Conservation (phyloP, 345 rosid species). For the Linum trigynum region DNA sequence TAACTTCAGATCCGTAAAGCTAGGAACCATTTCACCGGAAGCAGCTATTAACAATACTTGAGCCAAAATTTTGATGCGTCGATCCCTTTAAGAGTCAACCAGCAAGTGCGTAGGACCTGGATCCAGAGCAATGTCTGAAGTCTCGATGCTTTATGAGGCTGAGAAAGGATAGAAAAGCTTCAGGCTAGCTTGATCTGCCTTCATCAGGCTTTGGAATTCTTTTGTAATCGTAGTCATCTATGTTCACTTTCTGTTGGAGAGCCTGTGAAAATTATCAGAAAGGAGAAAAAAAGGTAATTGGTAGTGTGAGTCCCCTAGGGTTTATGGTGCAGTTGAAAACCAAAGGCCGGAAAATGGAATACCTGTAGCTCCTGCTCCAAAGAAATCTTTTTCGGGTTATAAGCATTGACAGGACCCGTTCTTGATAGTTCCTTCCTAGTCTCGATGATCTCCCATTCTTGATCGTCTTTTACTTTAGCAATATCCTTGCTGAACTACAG, state of each 20-base stretch:
- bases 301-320: not conserved
- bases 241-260: conserved; percentile 69
- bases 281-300: conserved; percentile 1
- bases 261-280: conserved; percentile 31
- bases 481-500: conserved; percentile 74
- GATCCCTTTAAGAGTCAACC: not conserved
- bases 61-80: not conserved
- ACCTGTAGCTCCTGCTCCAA: conserved; percentile 86
- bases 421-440: conserved; percentile 66
- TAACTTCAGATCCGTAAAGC: no score
- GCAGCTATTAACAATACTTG: not conserved
- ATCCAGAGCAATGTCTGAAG: not conserved
- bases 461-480: conserved; percentile 73
- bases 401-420: conserved; percentile 65
- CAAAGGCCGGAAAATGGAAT: not conserved
- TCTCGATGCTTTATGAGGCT: not conserved
- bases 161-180: not conserved
- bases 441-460: conserved; percentile 89
- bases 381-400: conserved; percentile 67
- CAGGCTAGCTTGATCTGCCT: conserved; percentile 32
- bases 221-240: conserved; percentile 68
- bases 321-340: not conserved
- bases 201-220: conserved; percentile 73
- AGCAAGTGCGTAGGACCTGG: not conserved
- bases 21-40: not conserved